These are phyloP conservation scores for Capronia coronata DNA, from an alignment of 2,329 filamentous ascomycete species.

Conservation along the genomic window DNA sequence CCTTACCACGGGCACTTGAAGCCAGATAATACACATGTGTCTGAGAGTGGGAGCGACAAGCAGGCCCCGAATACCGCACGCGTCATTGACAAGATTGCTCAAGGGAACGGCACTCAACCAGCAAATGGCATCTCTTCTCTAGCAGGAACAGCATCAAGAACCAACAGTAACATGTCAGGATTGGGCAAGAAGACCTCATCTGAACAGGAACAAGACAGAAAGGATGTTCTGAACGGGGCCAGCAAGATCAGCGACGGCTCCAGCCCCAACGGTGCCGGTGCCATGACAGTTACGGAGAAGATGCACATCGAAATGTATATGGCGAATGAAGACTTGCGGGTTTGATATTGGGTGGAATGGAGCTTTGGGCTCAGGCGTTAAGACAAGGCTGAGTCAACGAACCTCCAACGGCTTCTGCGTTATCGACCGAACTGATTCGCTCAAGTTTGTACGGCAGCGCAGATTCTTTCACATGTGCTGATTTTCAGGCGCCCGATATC, in stretches of 20 bases:
- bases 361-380: no score
- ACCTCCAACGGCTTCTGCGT: no score
- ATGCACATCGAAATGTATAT: slow-evolving; percentile 4
- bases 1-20: slow-evolving; percentile 20
- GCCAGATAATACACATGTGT: slow-evolving; percentile 17
- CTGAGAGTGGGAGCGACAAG: not conserved
- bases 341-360: not conserved
- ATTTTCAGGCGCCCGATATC: no score
- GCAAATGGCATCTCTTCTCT: not conserved
- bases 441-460: no score
- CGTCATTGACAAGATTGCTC: not conserved
- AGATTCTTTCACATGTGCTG: no score
- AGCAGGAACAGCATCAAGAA: not conserved
- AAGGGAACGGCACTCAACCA: not conserved
- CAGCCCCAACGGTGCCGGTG: not conserved
- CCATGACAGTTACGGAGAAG: slow-evolving; percentile 3
- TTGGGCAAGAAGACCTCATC: no score
- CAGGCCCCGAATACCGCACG: not conserved
- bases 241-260: not conserved
- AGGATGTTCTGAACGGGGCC: no score
- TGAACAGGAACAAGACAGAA: not conserved
- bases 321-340: slow-evolving; percentile 1
- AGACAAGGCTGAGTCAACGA: no score
- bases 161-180: not conserved
- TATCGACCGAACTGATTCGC: no score